phyloP scores from a whole-genome alignment of 306 rosid genomes.

The Astragalus glycyphyllos region DNA sequence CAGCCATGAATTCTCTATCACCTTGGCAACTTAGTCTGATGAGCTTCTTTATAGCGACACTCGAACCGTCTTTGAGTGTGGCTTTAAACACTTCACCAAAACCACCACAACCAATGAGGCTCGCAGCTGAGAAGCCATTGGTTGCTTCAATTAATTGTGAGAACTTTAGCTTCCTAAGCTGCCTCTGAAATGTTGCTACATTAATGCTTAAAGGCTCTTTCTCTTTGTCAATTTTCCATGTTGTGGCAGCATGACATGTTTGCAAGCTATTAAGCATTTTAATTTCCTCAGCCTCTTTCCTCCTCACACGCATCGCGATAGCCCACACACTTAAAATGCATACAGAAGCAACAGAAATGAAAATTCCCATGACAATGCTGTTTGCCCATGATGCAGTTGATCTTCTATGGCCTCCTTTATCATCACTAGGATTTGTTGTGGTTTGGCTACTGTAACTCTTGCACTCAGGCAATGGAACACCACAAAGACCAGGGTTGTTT shows the following conservation, averaged over 20 bases:
- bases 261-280: conserved; percentile 93
- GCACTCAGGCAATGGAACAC: conserved; percentile 89
- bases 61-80: conserved; percentile 83
- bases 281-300: conserved; percentile 83
- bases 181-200: conserved; percentile 97
- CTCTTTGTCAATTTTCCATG: conserved; percentile 98
- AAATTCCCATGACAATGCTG: conserved; percentile 82
- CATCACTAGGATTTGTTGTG: conserved; percentile 47
- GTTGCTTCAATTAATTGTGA: conserved; percentile 97
- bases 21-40: conserved; percentile 93
- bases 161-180: conserved; percentile 91
- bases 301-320: conserved; percentile 81
- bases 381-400: conserved; percentile 78
- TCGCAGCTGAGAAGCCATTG: conserved; percentile 94
- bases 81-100: conserved; percentile 98
- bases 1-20: conserved; percentile 96
- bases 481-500: conserved; percentile 94
- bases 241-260: conserved; percentile 89
- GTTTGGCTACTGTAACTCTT: conserved; percentile 55
- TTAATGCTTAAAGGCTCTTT: conserved; percentile 92
- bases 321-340: conserved; percentile 91
- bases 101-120: conserved; percentile 96
- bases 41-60: conserved; percentile 96
- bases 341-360: conserved; percentile 82
- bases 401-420: conserved; percentile 54